A percentile compares a stretch with the other conserved stretches of the same genome.
Evolutionary conservation across 2,329 filamentous ascomycete species (phyloP).

Genomic region (Fonsecaea pedrosoi): DNA sequence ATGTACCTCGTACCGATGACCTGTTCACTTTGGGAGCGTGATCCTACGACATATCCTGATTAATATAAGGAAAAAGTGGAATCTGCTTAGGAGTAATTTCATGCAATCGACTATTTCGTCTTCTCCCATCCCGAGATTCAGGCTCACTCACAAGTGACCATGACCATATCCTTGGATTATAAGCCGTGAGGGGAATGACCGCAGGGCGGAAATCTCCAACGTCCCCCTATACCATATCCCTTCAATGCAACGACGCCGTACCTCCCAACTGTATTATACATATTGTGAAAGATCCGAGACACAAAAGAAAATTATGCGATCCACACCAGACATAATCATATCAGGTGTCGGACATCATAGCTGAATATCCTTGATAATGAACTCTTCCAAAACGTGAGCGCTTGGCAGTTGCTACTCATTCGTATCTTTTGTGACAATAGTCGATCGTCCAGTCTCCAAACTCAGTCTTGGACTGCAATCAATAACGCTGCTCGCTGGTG

Average conservation of each 20-base stretch:
- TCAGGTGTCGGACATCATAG: neutral
- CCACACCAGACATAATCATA: neutral
- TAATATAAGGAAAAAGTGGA: neutral
- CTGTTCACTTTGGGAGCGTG: neutral
- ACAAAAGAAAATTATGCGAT: neutral
- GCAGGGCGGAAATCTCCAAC: neutral
- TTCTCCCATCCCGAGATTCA: neutral
- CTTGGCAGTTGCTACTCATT: neutral
- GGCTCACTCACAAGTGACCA: neutral
- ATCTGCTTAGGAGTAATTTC: neutral
- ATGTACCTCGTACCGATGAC: neutral
- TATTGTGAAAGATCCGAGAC: neutral
- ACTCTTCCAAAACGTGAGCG: neutral
- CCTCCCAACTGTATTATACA: neutral
- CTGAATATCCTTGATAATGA: neutral
- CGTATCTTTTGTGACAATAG: conserved; percentile 31
- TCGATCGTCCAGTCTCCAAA: conserved; percentile 46
- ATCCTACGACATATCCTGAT: neutral
- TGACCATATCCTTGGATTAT: neutral
- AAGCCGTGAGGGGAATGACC: neutral
- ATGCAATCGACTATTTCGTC: neutral
- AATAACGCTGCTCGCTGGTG: conserved; percentile 51
- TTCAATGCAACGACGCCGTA: neutral
- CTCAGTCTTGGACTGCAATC: conserved; percentile 51
- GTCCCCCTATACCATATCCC: neutral